Percentiles rank a stretch among this genome's conserved stretches.
Evolutionary conservation across 1,284 basidiomycete species (phyloP).

Genomic region (Meira nashicola): DNA sequence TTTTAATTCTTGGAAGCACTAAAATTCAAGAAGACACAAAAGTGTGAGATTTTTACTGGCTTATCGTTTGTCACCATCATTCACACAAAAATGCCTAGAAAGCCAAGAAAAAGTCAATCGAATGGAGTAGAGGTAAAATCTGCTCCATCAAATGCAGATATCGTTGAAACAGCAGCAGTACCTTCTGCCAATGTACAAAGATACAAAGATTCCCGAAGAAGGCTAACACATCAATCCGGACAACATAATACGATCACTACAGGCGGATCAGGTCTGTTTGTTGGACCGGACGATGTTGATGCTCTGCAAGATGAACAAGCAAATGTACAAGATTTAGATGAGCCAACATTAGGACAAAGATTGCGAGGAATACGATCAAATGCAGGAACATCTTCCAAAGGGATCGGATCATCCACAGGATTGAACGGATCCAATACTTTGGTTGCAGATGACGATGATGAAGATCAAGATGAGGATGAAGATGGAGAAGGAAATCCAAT

Average conservation of each 20-base stretch:
- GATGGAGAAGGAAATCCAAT: constrained; percentile 25
- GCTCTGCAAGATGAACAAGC: constrained; percentile 17
- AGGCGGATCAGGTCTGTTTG: constrained; percentile 16
- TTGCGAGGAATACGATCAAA: constrained; percentile 2
- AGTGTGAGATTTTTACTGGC: too few species aligned
- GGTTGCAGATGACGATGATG: constrained; percentile 16
- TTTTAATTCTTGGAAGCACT: too few species aligned
- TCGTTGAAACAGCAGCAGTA: background rate
- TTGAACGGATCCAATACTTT: background rate
- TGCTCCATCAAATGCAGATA: background rate
- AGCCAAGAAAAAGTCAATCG: background rate
- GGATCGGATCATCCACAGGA: background rate
- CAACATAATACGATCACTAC: background rate
- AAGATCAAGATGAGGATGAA: constrained; percentile 21
- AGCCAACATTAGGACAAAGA: constrained; percentile 8
- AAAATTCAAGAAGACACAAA: too few species aligned
- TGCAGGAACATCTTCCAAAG: background rate
- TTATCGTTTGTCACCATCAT: background rate
- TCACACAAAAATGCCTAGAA: constrained; percentile 1
- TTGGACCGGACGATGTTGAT: constrained; percentile 5
- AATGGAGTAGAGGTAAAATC: background rate
- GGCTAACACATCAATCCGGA: too few species aligned
- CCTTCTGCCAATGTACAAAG: too few species aligned
- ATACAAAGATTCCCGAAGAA: too few species aligned
- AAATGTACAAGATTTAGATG: constrained; percentile 4